Evolutionary conservation across 1,139 yeast species (phyloP).

Genomic region (Zhuliangozyma blackwelliae): DNA sequence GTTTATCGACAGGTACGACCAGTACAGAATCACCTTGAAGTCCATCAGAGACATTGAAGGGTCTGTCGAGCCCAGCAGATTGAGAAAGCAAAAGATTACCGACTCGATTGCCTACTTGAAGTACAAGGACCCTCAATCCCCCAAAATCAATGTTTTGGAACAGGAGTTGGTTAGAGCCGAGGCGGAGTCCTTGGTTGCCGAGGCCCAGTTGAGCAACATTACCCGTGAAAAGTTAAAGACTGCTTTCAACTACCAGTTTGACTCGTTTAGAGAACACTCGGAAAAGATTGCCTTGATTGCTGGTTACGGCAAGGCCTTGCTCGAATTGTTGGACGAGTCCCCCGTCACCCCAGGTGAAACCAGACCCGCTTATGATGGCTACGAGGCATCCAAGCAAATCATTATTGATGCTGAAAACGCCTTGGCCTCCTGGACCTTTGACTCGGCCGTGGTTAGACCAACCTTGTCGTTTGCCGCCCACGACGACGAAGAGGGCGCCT

Average conservation of each 20-base stretch:
- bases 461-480: slow-evolving; percentile 73
- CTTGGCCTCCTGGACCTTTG: slow-evolving; percentile 79
- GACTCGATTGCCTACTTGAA: slow-evolving; percentile 80
- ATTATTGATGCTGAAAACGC: slow-evolving; percentile 84
- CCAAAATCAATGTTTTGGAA: slow-evolving; percentile 76
- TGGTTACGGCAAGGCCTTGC: slow-evolving; percentile 82
- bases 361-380: slow-evolving; percentile 84
- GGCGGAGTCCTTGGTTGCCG: slow-evolving; percentile 87
- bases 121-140: slow-evolving; percentile 81
- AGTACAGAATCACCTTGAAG: slow-evolving; percentile 77
- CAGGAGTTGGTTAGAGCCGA: slow-evolving; percentile 89
- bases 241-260: slow-evolving; percentile 80
- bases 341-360: slow-evolving; percentile 92
- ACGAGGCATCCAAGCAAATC: slow-evolving; percentile 82
- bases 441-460: slow-evolving; percentile 75
- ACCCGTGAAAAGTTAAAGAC: slow-evolving; percentile 85
- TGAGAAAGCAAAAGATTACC: slow-evolving; percentile 80
- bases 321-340: slow-evolving; percentile 77
- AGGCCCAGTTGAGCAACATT: slow-evolving; percentile 82
- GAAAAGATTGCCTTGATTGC: slow-evolving; percentile 84
- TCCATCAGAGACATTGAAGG: slow-evolving; percentile 81
- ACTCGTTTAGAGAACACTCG: slow-evolving; percentile 75
- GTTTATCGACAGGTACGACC: slow-evolving; percentile 82
- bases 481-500: slow-evolving; percentile 59
- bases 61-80: slow-evolving; percentile 83